Evolutionary conservation across 2,329 filamentous ascomycete species (phyloP), one percentile per base, ranked within the genome.

Genomic region (Cladosporium cucumerinum): DNA sequence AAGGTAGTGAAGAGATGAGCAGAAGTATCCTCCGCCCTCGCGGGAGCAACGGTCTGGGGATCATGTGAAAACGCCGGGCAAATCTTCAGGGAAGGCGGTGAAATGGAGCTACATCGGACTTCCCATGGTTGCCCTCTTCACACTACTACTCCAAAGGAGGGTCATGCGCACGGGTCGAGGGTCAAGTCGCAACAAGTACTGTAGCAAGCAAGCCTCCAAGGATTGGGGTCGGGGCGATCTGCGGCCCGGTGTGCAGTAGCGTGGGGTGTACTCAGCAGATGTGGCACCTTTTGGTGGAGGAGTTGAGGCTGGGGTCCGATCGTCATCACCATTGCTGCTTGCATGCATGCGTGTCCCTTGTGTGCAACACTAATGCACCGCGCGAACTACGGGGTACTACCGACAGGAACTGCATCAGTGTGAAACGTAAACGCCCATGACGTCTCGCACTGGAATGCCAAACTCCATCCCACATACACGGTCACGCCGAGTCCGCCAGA

Each of bases 141-240:
- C 30, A 36, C 32, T 34, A 51, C 21, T 21, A 51, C 21, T 51
- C 23, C 26, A 16, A 30, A 34, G 32, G 26, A 39, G n/a, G 54
- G 54, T 57, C 54, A 57, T 57, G 54, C 54, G 30, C 32, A 36
- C 54, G 32, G 32, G 30, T 34, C 18, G 18, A 43, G 18, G 18
- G 28, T 30, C 28, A 30, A 30, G 28, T 30, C 8, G 18, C 32
- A 34, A n/a, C 36, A 43, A 43, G 18, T n/a, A n/a, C n/a, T n/a
- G n/a, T 18, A 16, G 25, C 16, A 7, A 30, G 23, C 49, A 52
- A 52, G 49, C 23, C n/a, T 28, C 54, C 51, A 54, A 54, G 54
- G 28, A 57, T 57, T 57, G 54, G 54, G 54, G 30, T 57, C 54
- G 54, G 51, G 25, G 26, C 54, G 54, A 57, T 30, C 30, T 16